Conservation (phyloP, 305 asterid species). For the Euphrasia arctica region DNA sequence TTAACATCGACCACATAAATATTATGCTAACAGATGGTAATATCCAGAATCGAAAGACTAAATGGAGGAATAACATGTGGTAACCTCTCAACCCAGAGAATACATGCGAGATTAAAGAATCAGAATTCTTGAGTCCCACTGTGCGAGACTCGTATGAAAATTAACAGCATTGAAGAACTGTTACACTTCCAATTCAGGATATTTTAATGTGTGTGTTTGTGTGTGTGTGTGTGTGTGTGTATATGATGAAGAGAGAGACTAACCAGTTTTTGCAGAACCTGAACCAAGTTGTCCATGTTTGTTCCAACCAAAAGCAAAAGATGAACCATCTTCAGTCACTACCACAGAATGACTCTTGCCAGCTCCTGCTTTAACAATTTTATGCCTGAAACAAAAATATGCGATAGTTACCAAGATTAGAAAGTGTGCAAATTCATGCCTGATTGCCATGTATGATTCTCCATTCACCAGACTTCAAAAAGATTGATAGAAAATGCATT, state of each 20-base stretch:
- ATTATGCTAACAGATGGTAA: slow-evolving; percentile 8
- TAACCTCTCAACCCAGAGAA: slow-evolving; percentile 6
- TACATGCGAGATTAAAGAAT: slow-evolving; percentile 9
- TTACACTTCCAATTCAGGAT: background rate
- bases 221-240: too few relatives aligned
- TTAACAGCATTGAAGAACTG: background rate
- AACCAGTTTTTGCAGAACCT: slow-evolving; percentile 80
- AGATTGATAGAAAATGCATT: background rate
- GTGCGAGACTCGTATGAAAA: background rate
- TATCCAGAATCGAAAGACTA: slow-evolving; percentile 12
- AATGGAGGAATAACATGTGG: slow-evolving; percentile 2
- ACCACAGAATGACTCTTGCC: slow-evolving; percentile 91
- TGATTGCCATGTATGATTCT: background rate
- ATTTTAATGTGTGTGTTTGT: too few relatives aligned
- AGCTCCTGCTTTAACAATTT: slow-evolving; percentile 66
- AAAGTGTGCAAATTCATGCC: slow-evolving; percentile 6
- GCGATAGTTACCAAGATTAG: slow-evolving; percentile 3
- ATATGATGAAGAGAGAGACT: slow-evolving; percentile 17
- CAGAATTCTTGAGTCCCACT: slow-evolving; percentile 5
- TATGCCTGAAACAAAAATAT: slow-evolving; percentile 48
- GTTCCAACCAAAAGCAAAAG: slow-evolving; percentile 94
- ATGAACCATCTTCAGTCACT: slow-evolving; percentile 69
- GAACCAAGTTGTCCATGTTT: slow-evolving; percentile 91
- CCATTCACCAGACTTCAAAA: slow-evolving; percentile 17
- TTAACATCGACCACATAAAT: background rate